These are phyloP conservation scores for Suhomyces canberraensis DNA, from an alignment of 805 yeast species.

Conservation along the genomic window DNA sequence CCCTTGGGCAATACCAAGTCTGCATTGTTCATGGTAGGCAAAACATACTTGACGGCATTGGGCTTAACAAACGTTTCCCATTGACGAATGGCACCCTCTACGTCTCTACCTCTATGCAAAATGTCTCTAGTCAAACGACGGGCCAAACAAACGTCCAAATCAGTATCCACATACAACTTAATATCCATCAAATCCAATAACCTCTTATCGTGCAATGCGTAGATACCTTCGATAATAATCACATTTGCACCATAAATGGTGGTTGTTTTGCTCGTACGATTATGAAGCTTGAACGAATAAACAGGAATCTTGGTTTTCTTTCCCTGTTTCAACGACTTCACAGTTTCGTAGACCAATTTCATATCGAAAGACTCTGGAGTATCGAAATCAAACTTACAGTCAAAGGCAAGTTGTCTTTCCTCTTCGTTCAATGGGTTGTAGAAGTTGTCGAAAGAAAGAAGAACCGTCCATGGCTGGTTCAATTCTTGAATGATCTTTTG, in stretches of 20 bases:
- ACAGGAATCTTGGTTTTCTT: constrained; percentile 40
- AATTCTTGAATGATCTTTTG: constrained; percentile 70
- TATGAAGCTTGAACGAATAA: constrained; percentile 70
- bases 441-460: constrained; percentile 86
- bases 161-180: constrained; percentile 90
- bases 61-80: constrained; percentile 94
- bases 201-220: constrained; percentile 70
- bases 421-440: constrained; percentile 70
- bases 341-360: constrained; percentile 63
- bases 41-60: constrained; percentile 71
- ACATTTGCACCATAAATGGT: constrained; percentile 93
- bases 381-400: constrained; percentile 80
- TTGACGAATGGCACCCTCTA: constrained; percentile 77
- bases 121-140: constrained; percentile 86
- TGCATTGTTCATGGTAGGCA: constrained; percentile 74
- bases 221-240: constrained; percentile 87
- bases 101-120: constrained; percentile 78
- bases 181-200: constrained; percentile 75
- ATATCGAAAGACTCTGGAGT: constrained; percentile 81
- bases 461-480: constrained; percentile 92
- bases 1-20: constrained; percentile 92
- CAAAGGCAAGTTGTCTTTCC: constrained; percentile 61
- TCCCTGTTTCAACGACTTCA: constrained; percentile 69
- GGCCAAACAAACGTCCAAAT: constrained; percentile 86
- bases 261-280: constrained; percentile 56